Percentiles rank a stretch among this genome's conserved stretches.
phyloP scores from a whole-genome alignment of 306 rosid species.

The Casuarina cunninghamiana region DNA sequence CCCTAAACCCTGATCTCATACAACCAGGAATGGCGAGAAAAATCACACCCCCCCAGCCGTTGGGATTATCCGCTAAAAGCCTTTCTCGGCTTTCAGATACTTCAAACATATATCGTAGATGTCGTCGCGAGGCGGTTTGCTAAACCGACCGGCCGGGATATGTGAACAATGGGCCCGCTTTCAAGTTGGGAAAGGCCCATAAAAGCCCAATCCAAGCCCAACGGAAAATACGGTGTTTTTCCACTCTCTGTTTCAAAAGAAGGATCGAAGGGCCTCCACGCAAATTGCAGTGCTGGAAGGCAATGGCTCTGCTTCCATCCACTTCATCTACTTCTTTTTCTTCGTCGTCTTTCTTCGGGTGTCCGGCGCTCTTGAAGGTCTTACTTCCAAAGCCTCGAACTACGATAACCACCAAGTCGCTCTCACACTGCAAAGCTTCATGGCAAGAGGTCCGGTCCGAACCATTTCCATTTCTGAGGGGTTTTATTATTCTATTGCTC shows the following conservation, averaged over 20 bases:
- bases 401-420: slow-evolving; percentile 7
- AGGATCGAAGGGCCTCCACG: background rate
- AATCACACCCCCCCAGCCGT: too few species aligned
- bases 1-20: too few species aligned
- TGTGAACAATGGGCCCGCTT: background rate
- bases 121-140: too few species aligned
- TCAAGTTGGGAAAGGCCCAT: background rate
- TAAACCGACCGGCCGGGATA: too few species aligned
- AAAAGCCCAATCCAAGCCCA: background rate
- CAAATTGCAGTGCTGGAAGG: background rate
- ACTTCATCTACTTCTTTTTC: slow-evolving; percentile 34
- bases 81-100: too few species aligned
- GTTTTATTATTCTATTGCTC: background rate
- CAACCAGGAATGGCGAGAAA: too few species aligned
- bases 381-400: slow-evolving; percentile 24
- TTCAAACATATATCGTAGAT: too few species aligned
- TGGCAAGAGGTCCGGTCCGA: slow-evolving; percentile 80
- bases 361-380: background rate
- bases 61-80: too few species aligned
- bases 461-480: background rate
- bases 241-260: background rate
- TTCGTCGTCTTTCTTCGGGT: slow-evolving; percentile 13
- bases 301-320: slow-evolving; percentile 37
- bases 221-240: background rate
- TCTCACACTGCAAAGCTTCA: slow-evolving; percentile 57